Percentiles rank a stretch among this genome's conserved stretches.
Conservation (phyloP, 805 yeast genomes). For the Metschnikowia sp. region DNA sequence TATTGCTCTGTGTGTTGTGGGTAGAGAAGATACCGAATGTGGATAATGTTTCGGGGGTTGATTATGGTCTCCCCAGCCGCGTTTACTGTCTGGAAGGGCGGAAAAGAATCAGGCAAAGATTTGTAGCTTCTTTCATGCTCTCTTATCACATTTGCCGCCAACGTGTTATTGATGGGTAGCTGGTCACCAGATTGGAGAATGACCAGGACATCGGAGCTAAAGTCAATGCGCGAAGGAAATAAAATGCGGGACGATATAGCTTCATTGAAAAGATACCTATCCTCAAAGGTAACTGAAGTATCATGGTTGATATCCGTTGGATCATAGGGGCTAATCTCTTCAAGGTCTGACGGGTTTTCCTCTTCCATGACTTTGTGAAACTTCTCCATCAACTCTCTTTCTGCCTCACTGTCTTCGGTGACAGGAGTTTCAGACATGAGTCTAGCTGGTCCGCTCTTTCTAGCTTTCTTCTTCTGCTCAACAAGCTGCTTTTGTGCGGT, state of each 20-base stretch:
- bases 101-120: slow-evolving; percentile 35
- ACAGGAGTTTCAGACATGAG: slow-evolving; percentile 6
- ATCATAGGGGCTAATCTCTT: slow-evolving; percentile 37
- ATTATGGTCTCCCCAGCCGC: slow-evolving; percentile 13
- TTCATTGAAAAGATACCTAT: slow-evolving; percentile 31
- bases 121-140: slow-evolving; percentile 29
- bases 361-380: slow-evolving; percentile 17
- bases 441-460: slow-evolving; percentile 2
- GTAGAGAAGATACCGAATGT: slow-evolving; percentile 29
- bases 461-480: slow-evolving; percentile 10
- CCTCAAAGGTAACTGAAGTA: slow-evolving; percentile 23
- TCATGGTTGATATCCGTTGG: slow-evolving; percentile 36
- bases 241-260: slow-evolving; percentile 21
- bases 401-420: slow-evolving; percentile 13
- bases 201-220: slow-evolving; percentile 12
- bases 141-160: slow-evolving; percentile 30
- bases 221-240: slow-evolving; percentile 11
- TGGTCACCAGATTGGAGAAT: slow-evolving; percentile 19
- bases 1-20: slow-evolving; percentile 49
- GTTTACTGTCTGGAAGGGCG: slow-evolving; percentile 24
- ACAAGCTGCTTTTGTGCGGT: slow-evolving; percentile 14
- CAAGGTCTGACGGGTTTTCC: slow-evolving; percentile 24
- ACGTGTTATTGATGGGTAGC: slow-evolving; percentile 26
- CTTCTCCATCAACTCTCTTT: slow-evolving; percentile 13
- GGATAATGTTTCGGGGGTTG: slow-evolving; percentile 29